These are phyloP conservation scores for Athelia psychrophila DNA, from an alignment of 1,284 basidiomycete genomes.

Conservation along the genomic window DNA sequence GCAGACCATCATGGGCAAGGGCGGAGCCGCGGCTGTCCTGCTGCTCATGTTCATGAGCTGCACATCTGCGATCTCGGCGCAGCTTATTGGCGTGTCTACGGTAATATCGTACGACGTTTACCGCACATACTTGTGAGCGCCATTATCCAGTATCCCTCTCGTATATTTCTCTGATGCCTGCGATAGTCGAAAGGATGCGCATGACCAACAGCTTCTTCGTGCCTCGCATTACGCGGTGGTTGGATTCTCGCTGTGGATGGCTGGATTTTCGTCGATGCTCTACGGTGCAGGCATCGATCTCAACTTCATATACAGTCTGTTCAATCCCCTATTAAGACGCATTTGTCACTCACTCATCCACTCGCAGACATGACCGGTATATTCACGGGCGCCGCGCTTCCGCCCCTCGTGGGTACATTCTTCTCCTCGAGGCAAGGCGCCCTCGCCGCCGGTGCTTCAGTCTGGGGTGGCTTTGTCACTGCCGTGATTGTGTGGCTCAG, in stretches of 20 bases:
- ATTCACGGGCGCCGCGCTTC: background rate
- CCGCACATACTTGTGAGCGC: slow-evolving; percentile 26
- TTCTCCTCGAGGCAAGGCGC: background rate
- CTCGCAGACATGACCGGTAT: background rate
- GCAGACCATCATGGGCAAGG: slow-evolving; percentile 27
- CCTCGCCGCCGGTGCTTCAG: background rate
- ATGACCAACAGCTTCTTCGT: background rate
- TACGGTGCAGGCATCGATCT: background rate
- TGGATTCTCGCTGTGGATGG: background rate
- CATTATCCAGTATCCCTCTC: too few species aligned
- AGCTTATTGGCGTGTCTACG: slow-evolving; percentile 44
- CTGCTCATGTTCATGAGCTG: slow-evolving; percentile 39
- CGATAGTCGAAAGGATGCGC: background rate
- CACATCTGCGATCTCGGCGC: slow-evolving; percentile 42
- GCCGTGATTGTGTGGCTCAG: background rate
- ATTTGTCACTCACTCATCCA: background rate
- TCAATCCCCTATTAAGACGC: background rate
- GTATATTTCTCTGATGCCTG: too few species aligned
- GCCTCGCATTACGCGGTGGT: background rate
- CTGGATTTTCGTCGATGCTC: background rate
- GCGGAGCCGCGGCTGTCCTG: slow-evolving; percentile 21
- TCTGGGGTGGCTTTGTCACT: background rate
- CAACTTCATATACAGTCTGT: background rate
- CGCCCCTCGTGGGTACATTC: background rate
- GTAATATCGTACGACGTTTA: slow-evolving; percentile 45